Evolutionary conservation across 345 rosid genomes (phyloP), one percentile per base, ranked within the genome.

Genomic region (Salix viminalis): DNA sequence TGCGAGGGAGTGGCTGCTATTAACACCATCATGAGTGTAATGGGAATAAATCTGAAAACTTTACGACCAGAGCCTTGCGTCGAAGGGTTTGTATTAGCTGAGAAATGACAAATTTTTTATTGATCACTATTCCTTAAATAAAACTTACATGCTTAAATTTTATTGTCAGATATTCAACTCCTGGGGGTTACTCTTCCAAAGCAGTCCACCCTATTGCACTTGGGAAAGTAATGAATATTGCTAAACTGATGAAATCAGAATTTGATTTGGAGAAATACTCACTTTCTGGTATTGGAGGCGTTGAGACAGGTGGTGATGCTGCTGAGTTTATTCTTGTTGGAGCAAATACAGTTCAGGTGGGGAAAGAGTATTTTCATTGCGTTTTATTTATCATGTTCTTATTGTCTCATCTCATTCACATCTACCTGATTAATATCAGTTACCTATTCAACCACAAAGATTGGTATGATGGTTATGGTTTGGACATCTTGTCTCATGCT

Each of bases 181-280:
- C 99, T 19, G 99, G 99, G 46, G 97, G 99, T 71, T 96, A 96
- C 79, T 96, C 99, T 78, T 87, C 82, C 44, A 96, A 92, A 84
- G 99, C 97, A 18, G 99, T 93, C 75, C 97, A 94, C 75, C 99
- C 99, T 14, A 93, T 96, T 70, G 99, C 97, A 24, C 95, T 93
- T 4, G 97, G 82, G 0, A 93, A 93, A 79, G 98, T 96, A 48
- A 93, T 96, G 98, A 92, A 56, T 66, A 93, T 93, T 64, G 98
- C 98, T 16, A 86, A 92, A 82, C 92, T 96, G 99, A 91, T 96
- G 88, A 88, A 83, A 77, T 77, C 90, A 0, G 98, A 93, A 84
- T 94, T 90, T 73, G 78, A 77, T 39, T 85, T 67, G 6, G 85
- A 75, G 75, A 85, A 87, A 7, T 84, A 76, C 89, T 90, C 99